Conservation (phyloP, 305 asterid genomes). For the Euphrasia arctica region DNA sequence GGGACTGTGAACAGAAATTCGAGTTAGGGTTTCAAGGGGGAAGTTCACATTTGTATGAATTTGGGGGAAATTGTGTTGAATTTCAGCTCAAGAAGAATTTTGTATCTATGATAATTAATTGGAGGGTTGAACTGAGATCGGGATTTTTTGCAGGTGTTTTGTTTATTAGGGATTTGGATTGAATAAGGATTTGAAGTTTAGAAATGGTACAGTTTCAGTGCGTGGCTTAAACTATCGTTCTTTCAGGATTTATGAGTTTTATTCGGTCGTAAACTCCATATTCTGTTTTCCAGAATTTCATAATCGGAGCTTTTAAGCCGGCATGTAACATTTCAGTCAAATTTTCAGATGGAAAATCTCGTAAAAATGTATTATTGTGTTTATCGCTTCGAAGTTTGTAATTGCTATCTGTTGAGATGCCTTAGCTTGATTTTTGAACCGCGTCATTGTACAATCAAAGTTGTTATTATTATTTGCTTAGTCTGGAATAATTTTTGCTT, state of each 20-base stretch:
- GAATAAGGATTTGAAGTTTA: conserved; percentile 20
- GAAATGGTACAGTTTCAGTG: conserved; percentile 36
- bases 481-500: not conserved
- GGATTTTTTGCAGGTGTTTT: conserved; percentile 30
- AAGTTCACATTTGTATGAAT: not conserved
- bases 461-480: not conserved
- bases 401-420: not conserved
- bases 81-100: conserved; percentile 25
- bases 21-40: conserved; percentile 33
- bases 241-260: not conserved
- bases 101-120: conserved; percentile 3
- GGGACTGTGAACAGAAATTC: conserved; percentile 5
- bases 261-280: not conserved
- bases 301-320: conserved; percentile 95
- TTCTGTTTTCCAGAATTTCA: conserved; percentile 68
- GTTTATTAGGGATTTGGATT: conserved; percentile 26
- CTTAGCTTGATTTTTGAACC: conserved; percentile 14
- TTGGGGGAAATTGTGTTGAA: conserved; percentile 11
- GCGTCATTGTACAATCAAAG: not conserved
- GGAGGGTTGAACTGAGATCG: conserved; percentile 28
- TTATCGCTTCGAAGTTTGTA: conserved; percentile 2
- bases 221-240: conserved; percentile 3
- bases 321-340: conserved; percentile 78
- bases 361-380: conserved; percentile 68
- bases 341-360: conserved; percentile 82